These are phyloP conservation scores for Paecilomyces formosus DNA, from an alignment of 2,329 filamentous ascomycete species.

Conservation along the genomic window DNA sequence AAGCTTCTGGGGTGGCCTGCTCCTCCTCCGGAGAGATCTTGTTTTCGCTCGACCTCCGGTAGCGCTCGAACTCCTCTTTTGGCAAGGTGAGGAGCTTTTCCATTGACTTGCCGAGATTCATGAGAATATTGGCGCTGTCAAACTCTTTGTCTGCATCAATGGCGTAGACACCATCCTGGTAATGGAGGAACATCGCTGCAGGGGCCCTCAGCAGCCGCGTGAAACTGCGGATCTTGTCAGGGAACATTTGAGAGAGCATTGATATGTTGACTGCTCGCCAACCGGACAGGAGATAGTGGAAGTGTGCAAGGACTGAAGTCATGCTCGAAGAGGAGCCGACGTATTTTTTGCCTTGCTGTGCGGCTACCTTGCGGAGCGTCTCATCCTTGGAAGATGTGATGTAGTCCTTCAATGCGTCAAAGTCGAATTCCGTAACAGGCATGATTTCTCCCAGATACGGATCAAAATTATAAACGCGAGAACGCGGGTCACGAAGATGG, in stretches of 20 bases:
- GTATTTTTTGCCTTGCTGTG: constrained; percentile 65
- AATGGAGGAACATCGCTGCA: constrained; percentile 71
- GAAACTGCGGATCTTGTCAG: constrained; percentile 55
- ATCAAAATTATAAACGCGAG: constrained; percentile 91
- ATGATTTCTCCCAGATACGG: constrained; percentile 90
- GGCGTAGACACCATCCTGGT: constrained; percentile 78
- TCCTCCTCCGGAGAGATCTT: constrained; percentile 62
- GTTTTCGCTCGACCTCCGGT: constrained; percentile 61
- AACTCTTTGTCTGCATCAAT: constrained; percentile 95
- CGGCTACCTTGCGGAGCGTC: constrained; percentile 61
- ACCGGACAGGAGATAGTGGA: constrained; percentile 81
- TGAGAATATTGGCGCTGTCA: constrained; percentile 76
- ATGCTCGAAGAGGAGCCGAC: constrained; percentile 96
- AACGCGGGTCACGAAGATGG: constrained; percentile 78
- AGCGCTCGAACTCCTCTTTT: constrained; percentile 77
- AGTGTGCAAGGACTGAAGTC: constrained; percentile 79
- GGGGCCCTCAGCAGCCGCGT: constrained; percentile 67
- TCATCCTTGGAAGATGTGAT: constrained; percentile 84
- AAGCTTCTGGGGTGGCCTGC: constrained; percentile 65
- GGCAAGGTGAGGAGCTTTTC: constrained; percentile 86
- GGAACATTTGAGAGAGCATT: constrained; percentile 62
- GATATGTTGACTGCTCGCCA: constrained; percentile 67
- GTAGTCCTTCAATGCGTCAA: constrained; percentile 75
- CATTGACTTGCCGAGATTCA: constrained; percentile 90
- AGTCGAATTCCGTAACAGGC: constrained; percentile 89